These are phyloP conservation scores for Hypsizygus marmoreus DNA, from an alignment of 768 basidiomycete genomes.

Conservation along the genomic window DNA sequence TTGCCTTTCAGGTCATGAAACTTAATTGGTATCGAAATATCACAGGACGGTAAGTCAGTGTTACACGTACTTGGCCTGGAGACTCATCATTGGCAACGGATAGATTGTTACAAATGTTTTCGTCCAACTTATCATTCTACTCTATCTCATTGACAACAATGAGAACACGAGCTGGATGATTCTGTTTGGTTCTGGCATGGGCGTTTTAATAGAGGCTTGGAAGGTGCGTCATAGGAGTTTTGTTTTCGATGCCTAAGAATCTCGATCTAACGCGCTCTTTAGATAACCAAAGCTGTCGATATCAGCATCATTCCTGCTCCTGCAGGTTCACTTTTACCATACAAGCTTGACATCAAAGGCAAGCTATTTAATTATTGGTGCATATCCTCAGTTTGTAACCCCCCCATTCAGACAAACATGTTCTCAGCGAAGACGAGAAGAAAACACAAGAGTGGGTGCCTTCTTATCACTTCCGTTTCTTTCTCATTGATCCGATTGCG, in stretches of 20 bases:
- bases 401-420: slow-evolving; percentile 77
- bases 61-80: slow-evolving; percentile 6
- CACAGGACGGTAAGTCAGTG: slow-evolving; percentile 53
- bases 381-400: slow-evolving; percentile 6
- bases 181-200: slow-evolving; percentile 81
- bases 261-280: slow-evolving; percentile 4
- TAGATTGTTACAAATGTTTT: slow-evolving; percentile 90
- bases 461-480: not conserved
- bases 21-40: slow-evolving; percentile 15
- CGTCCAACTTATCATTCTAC: slow-evolving; percentile 84
- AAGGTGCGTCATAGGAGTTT: slow-evolving; percentile 57
- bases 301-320: slow-evolving; percentile 66
- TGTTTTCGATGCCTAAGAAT: slow-evolving; percentile 8
- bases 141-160: slow-evolving; percentile 95
- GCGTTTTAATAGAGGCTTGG: slow-evolving; percentile 89
- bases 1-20: slow-evolving; percentile 2
- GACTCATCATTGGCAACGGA: slow-evolving; percentile 4
- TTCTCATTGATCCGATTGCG: slow-evolving; percentile 5
- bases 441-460: slow-evolving; percentile 88
- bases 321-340: slow-evolving; percentile 71
- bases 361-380: slow-evolving; percentile 17
- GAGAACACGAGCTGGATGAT: slow-evolving; percentile 99
- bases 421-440: slow-evolving; percentile 95
- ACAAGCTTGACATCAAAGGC: slow-evolving; percentile 83
- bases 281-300: slow-evolving; percentile 92